These are phyloP conservation scores for Epichloe sibirici DNA, from an alignment of 2,329 filamentous ascomycete species.

Conservation along the genomic window DNA sequence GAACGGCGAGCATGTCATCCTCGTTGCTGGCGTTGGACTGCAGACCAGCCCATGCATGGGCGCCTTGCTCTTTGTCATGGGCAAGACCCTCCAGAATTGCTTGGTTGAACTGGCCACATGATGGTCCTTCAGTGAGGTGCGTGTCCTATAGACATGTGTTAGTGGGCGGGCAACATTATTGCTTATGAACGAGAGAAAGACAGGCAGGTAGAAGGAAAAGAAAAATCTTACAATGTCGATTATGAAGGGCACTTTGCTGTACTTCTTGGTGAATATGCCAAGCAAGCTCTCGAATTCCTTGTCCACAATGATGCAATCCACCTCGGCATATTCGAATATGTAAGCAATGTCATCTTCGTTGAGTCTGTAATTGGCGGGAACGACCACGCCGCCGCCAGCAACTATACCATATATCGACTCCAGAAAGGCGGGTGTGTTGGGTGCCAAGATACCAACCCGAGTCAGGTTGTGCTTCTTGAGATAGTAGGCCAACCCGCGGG, in stretches of 20 bases:
- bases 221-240: conserved; percentile 47
- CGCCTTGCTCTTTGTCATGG: conserved; percentile 54
- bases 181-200: too few relatives aligned
- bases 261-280: conserved; percentile 46
- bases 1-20: conserved; percentile 71
- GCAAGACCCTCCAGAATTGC: conserved; percentile 70
- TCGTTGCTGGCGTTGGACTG: conserved; percentile 61
- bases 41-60: conserved; percentile 65
- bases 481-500: conserved; percentile 79
- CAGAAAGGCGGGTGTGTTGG: conserved; percentile 91
- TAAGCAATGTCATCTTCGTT: conserved; percentile 81
- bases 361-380: conserved; percentile 51
- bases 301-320: conserved; percentile 79
- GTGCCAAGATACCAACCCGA: conserved; percentile 72
- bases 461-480: conserved; percentile 60
- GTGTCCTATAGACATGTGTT: conserved; percentile 47
- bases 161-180: not conserved
- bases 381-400: conserved; percentile 67
- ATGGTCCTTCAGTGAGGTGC: conserved; percentile 60
- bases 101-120: conserved; percentile 70
- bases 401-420: conserved; percentile 82
- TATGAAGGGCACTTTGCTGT: conserved; percentile 57
- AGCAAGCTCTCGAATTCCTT: conserved; percentile 64
- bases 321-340: conserved; percentile 79
- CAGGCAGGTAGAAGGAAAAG: not conserved